Evolutionary conservation across 257 asterid genomes (phyloP).

Genomic region (Gentiana dahurica): DNA sequence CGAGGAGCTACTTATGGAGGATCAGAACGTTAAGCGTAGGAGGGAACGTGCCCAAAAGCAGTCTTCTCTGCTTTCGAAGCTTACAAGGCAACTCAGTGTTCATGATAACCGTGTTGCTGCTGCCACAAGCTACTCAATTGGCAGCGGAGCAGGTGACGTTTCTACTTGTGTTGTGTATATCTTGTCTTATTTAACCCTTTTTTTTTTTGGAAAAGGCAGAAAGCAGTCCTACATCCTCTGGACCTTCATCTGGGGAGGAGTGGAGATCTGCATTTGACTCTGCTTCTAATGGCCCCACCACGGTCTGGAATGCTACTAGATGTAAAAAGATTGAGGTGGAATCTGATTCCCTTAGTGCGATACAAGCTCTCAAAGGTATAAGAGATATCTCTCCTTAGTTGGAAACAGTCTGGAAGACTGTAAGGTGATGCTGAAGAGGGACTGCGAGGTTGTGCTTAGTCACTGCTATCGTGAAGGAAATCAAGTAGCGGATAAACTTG

Average conservation of each 20-base stretch:
- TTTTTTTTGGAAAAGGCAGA: slow-evolving; percentile 26
- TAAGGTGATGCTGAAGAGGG: no score
- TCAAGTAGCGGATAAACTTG: no score
- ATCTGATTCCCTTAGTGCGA: no score
- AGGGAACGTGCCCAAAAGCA: slow-evolving; percentile 22
- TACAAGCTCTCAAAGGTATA: no score
- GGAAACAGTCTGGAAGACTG: no score
- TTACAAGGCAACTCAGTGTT: slow-evolving; percentile 18
- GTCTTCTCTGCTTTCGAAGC: slow-evolving; percentile 22
- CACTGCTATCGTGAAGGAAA: no score
- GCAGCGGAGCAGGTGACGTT: slow-evolving; percentile 16
- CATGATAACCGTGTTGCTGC: slow-evolving; percentile 21
- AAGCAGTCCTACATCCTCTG: slow-evolving; percentile 70
- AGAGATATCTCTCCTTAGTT: no score
- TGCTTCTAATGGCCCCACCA: slow-evolving; percentile 51
- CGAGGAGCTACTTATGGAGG: slow-evolving; percentile 24
- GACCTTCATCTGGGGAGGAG: slow-evolving; percentile 73
- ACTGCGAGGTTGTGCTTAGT: no score
- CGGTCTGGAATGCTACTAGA: no score
- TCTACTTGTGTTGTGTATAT: no score
- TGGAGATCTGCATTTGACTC: slow-evolving; percentile 96
- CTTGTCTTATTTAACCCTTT: no score
- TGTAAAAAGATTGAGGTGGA: no score
- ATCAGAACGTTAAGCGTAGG: slow-evolving; percentile 21
- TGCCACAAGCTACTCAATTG: slow-evolving; percentile 12